Evolutionary conservation across 805 yeast species (phyloP).

Genomic region (Kodamaea laetipori): DNA sequence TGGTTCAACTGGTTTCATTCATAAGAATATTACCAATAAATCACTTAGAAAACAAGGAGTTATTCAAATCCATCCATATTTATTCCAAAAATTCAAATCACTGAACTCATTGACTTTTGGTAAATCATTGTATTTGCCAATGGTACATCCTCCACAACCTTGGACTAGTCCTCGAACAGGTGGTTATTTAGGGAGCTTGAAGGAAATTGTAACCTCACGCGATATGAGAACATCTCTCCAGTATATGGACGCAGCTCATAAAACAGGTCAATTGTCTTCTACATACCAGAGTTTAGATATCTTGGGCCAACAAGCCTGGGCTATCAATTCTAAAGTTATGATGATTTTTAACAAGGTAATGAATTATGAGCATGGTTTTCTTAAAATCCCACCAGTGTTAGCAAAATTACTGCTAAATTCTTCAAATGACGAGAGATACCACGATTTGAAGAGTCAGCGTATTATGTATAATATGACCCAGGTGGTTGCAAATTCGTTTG

Average conservation of each 20-base stretch:
- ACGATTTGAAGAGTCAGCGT: conserved; percentile 20
- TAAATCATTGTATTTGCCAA: conserved; percentile 32
- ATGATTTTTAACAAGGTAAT: conserved; percentile 24
- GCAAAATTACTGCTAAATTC: background rate
- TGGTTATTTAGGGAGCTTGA: conserved; percentile 33
- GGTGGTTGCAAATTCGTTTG: conserved; percentile 28
- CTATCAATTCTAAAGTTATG: conserved; percentile 32
- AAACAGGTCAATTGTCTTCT: conserved; percentile 35
- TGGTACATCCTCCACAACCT: conserved; percentile 40
- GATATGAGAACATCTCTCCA: conserved; percentile 19
- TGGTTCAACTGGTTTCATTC: conserved; percentile 4
- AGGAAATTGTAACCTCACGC: conserved; percentile 25
- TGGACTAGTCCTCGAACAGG: conserved; percentile 39
- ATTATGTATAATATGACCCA: conserved; percentile 22
- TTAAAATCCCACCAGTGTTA: conserved; percentile 22
- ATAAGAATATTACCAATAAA: background rate
- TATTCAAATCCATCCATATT: conserved; percentile 27
- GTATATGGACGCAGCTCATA: conserved; percentile 29
- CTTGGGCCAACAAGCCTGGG: conserved; percentile 38
- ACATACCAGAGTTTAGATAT: conserved; percentile 31
- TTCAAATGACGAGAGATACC: conserved; percentile 13
- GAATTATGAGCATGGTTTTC: conserved; percentile 22
- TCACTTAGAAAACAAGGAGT: conserved; percentile 18
- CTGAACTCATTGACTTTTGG: conserved; percentile 14
- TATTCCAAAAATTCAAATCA: conserved; percentile 18